Evolutionary conservation across 75 land plant species (phyloP).

Genomic region (Ceratopteris richardii): DNA sequence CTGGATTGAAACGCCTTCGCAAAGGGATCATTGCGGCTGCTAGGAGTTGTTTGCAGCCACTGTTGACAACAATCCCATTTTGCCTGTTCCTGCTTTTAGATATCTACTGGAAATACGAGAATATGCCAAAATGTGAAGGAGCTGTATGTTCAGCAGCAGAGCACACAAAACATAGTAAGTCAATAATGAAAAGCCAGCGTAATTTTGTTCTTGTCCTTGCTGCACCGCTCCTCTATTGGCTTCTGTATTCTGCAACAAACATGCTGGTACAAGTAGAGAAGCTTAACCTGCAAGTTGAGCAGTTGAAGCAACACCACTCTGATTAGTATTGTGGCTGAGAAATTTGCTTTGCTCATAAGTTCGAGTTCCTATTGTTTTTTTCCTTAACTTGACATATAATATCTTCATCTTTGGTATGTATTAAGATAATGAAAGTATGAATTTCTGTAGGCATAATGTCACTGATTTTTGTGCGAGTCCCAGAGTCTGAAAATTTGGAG

Average conservation of each 20-base stretch:
- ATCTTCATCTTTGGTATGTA: too few relatives aligned
- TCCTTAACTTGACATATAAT: too few relatives aligned
- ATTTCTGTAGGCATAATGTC: too few relatives aligned
- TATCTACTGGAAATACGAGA: conserved; percentile 97
- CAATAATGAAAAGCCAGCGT: conserved; percentile 72
- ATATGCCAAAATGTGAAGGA: conserved; percentile 38
- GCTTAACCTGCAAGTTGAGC: conserved; percentile 39
- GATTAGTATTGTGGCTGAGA: too few relatives aligned
- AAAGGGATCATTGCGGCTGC: conserved; percentile 69
- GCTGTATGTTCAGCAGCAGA: conserved; percentile 41
- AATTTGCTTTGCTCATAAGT: too few relatives aligned
- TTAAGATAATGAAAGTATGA: too few relatives aligned
- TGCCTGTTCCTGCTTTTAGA: conserved; percentile 77
- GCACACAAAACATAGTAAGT: conserved; percentile 57
- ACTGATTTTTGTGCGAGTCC: too few relatives aligned
- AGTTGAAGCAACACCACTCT: conserved; percentile 27
- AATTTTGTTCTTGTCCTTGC: conserved; percentile 58
- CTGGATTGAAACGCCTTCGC: conserved; percentile 66
- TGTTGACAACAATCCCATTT: conserved; percentile 72
- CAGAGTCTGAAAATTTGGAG: too few relatives aligned
- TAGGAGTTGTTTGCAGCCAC: conserved; percentile 70
- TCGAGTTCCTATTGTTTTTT: too few relatives aligned
- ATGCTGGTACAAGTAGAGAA: conserved; percentile 45
- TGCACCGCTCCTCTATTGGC: conserved; percentile 69
- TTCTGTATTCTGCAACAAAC: conserved; percentile 50